phyloP scores from a whole-genome alignment of 2,329 filamentous ascomycete species.

The Colletotrichum simmondsii region DNA sequence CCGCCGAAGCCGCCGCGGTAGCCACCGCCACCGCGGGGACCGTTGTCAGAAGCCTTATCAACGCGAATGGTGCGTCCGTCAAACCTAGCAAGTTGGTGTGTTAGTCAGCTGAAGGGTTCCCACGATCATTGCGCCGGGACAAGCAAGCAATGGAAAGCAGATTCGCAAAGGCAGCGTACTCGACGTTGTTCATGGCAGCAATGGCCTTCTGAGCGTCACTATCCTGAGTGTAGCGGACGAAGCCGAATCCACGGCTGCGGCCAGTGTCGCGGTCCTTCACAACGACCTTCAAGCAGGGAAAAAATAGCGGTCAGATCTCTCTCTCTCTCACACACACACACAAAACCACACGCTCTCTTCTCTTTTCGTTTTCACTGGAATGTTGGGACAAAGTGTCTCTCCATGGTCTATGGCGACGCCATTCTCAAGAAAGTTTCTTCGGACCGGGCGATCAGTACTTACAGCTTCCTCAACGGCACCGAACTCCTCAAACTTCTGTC shows the following conservation, averaged over 20 bases:
- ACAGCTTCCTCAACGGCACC: conserved; percentile 95
- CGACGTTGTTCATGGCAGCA: conserved; percentile 84
- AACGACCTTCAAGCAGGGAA: conserved; percentile 74
- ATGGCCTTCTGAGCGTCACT: conserved; percentile 82
- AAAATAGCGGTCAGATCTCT: conserved; percentile 36
- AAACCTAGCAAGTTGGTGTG: conserved; percentile 69
- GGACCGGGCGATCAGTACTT: conserved; percentile 56
- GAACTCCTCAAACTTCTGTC: conserved; percentile 92
- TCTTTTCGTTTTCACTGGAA: not conserved
- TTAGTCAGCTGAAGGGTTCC: not conserved
- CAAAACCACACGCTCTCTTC: not conserved
- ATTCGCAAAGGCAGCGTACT: conserved; percentile 68
- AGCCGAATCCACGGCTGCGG: conserved; percentile 96
- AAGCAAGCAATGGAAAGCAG: conserved; percentile 33
- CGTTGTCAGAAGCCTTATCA: conserved; percentile 91
- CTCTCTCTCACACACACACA: not conserved
- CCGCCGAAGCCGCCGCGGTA: conserved; percentile 54
- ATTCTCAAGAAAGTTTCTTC: conserved; percentile 28
- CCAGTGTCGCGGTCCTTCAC: conserved; percentile 98
- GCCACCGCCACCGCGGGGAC: conserved; percentile 69
- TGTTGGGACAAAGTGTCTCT: conserved; percentile 16
- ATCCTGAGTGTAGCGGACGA: conserved; percentile 87
- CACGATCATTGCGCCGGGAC: conserved; percentile 34
- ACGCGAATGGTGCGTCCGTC: conserved; percentile 95
- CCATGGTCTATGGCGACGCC: not conserved